These are phyloP conservation scores for Beauveria scarabaeidicola DNA, from an alignment of 2,329 filamentous ascomycete genomes.

Conservation along the genomic window DNA sequence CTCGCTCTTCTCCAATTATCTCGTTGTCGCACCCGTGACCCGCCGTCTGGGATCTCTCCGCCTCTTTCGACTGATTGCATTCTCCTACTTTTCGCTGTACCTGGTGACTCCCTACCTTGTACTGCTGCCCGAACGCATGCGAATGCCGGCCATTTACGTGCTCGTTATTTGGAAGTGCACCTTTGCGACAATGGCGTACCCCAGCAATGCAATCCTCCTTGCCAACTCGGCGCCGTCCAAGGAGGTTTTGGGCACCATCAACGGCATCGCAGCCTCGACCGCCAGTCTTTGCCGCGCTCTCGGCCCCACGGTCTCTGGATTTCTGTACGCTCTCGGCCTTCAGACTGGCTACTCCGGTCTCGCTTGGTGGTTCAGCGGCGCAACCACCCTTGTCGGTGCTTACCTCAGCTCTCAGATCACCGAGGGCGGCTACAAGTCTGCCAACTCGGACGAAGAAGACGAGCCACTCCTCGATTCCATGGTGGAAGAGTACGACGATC, in stretches of 20 bases:
- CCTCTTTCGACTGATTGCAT: conserved; percentile 72
- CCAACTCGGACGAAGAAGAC: conserved; percentile 32
- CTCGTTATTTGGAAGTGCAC: conserved; percentile 88
- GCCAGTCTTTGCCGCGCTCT: conserved; percentile 84
- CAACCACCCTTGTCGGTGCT: conserved; percentile 67
- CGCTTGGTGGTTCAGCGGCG: conserved; percentile 84
- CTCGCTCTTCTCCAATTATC: conserved; percentile 76
- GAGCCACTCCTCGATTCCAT: conserved; percentile 25
- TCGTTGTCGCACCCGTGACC: conserved; percentile 74
- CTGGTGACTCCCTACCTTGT: conserved; percentile 82
- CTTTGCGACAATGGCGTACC: conserved; percentile 84
- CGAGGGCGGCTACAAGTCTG: conserved; percentile 46
- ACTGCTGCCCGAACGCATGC: conserved; percentile 63
- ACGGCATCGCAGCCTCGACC: conserved; percentile 83
- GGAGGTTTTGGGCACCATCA: conserved; percentile 81
- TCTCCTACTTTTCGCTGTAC: conserved; percentile 83
- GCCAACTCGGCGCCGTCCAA: conserved; percentile 81
- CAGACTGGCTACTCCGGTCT: conserved; percentile 75
- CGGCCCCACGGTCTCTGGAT: conserved; percentile 78
- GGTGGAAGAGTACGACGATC: conserved; percentile 22
- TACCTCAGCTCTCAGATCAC: conserved; percentile 68
- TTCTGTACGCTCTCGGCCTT: conserved; percentile 74
- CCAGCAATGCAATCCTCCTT: conserved; percentile 79
- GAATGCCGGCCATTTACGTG: conserved; percentile 66
- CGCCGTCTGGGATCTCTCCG: conserved; percentile 67